Percentiles rank a stretch among this genome's conserved stretches.
Conservation (phyloP, 257 asterid genomes). For the Nicotiana tomentosiformis region DNA sequence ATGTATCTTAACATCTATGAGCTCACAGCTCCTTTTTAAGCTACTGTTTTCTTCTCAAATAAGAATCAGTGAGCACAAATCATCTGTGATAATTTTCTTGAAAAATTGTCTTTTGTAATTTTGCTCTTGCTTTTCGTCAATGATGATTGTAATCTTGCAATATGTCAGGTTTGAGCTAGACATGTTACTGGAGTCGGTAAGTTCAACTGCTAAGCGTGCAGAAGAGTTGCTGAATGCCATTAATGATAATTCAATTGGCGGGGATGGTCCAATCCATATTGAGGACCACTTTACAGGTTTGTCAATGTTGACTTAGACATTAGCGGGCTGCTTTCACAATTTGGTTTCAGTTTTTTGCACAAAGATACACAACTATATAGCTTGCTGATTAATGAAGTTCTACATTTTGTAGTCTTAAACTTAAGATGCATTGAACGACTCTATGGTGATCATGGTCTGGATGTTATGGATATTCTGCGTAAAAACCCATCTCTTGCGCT, state of each 20-base stretch:
- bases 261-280: conserved; percentile 52
- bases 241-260: conserved; percentile 51
- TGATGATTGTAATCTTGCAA: conserved; percentile 15
- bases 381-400: conserved; percentile 13
- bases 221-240: conserved; percentile 71
- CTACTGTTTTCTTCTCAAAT: neutral
- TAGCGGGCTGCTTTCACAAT: neutral
- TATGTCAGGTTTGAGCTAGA: conserved; percentile 86
- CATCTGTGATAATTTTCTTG: neutral
- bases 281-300: conserved; percentile 92
- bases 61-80: neutral
- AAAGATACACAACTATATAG: neutral
- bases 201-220: conserved; percentile 69
- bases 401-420: conserved; percentile 53
- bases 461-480: conserved; percentile 85
- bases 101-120: neutral
- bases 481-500: conserved; percentile 71
- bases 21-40: neutral
- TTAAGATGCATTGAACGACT: conserved; percentile 94
- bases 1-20: neutral
- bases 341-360: neutral
- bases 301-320: conserved; percentile 5
- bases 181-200: conserved; percentile 90
- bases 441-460: conserved; percentile 99
- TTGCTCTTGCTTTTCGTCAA: neutral